Percentiles rank a stretch among this genome's conserved stretches.
These are phyloP conservation scores for Hyparrhenia diplandra DNA, from an alignment of 176 grass and related monocot genomes.

Conservation along the genomic window DNA sequence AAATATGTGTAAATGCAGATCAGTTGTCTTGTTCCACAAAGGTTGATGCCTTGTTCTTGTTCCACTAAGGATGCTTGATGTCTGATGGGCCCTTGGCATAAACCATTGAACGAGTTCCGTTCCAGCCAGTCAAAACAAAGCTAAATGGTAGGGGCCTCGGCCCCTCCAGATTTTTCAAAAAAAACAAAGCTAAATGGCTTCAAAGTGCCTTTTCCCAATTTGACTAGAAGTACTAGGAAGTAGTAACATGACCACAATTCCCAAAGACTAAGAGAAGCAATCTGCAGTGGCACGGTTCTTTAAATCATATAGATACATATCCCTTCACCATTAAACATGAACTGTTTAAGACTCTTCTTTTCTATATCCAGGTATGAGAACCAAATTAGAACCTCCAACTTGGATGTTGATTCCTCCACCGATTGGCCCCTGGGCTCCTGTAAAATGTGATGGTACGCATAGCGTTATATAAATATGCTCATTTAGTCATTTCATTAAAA, in stretches of 20 bases:
- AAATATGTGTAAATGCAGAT: neutral
- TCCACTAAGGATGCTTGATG: constrained; percentile 22
- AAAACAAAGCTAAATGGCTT: neutral
- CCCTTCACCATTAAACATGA: neutral
- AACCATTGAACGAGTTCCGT: constrained; percentile 6
- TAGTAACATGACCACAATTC: neutral
- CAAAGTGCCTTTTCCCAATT: constrained; percentile 32
- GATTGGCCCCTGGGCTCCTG: neutral
- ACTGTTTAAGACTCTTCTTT: neutral
- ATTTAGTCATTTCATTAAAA: neutral
- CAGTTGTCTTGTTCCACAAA: neutral
- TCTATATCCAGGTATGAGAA: constrained; percentile 20
- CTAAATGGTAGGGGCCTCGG: neutral
- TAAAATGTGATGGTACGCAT: neutral
- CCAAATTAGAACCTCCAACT: constrained; percentile 26
- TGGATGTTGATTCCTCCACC: constrained; percentile 24
- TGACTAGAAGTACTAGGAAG: neutral
- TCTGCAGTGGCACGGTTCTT: constrained; percentile 17
- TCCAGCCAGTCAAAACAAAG: constrained; percentile 21
- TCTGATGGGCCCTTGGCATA: neutral
- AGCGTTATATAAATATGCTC: neutral
- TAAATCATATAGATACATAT: neutral
- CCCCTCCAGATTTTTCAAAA: neutral
- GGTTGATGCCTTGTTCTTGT: neutral
- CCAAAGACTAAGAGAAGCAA: neutral